phyloP scores from a whole-genome alignment of 176 grass and related monocot genomes.

The Dactylis glomerata region DNA sequence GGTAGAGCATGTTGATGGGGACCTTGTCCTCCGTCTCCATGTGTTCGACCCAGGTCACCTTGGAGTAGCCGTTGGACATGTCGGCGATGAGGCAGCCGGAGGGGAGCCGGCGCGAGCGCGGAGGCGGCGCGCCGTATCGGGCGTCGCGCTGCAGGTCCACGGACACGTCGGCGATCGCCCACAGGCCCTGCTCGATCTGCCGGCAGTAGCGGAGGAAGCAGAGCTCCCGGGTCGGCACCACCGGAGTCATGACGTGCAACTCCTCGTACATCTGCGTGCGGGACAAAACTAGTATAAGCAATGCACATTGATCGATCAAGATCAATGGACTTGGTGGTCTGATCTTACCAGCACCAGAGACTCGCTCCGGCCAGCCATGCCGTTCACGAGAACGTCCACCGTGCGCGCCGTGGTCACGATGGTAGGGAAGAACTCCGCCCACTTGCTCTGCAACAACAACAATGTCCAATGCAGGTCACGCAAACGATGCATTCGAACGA shows the following conservation, averaged over 20 bases:
- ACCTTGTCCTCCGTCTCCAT: constrained; percentile 66
- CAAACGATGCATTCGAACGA: background rate
- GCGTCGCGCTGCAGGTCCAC: constrained; percentile 55
- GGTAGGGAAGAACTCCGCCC: constrained; percentile 68
- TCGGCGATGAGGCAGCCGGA: constrained; percentile 87
- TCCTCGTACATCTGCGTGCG: constrained; percentile 78
- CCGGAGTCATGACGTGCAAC: constrained; percentile 75
- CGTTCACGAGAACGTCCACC: constrained; percentile 67
- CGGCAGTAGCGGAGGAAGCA: constrained; percentile 87
- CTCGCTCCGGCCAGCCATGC: constrained; percentile 69
- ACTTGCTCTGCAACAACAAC: constrained; percentile 51
- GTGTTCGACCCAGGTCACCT: constrained; percentile 91
- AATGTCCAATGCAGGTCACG: constrained; percentile 2
- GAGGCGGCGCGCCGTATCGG: constrained; percentile 35
- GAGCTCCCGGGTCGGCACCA: constrained; percentile 76
- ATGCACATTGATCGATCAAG: background rate
- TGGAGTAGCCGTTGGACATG: constrained; percentile 75
- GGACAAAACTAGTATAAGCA: background rate
- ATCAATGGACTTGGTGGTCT: background rate
- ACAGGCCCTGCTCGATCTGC: constrained; percentile 77
- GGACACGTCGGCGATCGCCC: constrained; percentile 81
- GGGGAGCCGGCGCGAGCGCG: constrained; percentile 54
- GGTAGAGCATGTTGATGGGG: constrained; percentile 63
- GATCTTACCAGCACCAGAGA: constrained; percentile 65
- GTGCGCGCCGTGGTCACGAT: constrained; percentile 74